Percentiles rank a stretch among this genome's conserved stretches.
Conservation (phyloP, 441 rosid species). For the Erodium moschatum region DNA sequence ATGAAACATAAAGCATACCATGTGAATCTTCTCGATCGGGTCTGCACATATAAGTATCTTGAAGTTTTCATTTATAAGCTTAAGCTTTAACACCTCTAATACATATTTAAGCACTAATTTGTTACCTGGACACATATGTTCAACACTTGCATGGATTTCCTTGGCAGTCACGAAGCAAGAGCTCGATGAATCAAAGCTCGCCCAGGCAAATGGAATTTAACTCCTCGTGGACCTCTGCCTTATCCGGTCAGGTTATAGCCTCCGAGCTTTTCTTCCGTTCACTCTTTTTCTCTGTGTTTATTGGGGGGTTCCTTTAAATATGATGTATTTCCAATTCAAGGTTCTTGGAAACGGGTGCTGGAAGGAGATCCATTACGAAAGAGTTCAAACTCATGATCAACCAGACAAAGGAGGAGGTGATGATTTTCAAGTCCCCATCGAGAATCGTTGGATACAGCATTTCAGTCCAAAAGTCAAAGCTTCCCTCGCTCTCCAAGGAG, state of each 20-base stretch:
- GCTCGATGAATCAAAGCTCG: neutral
- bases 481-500: constrained; percentile 12
- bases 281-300: neutral
- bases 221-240: neutral
- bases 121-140: neutral
- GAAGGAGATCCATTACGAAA: constrained; percentile 39
- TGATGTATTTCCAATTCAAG: constrained; percentile 28
- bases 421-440: constrained; percentile 11
- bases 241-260: neutral
- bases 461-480: constrained; percentile 22
- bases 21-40: too few relatives aligned
- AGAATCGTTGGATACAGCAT: constrained; percentile 49
- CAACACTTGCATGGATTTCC: neutral
- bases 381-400: constrained; percentile 23
- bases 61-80: too few relatives aligned
- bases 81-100: too few relatives aligned
- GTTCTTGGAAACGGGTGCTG: constrained; percentile 35
- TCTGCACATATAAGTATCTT: too few relatives aligned
- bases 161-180: neutral
- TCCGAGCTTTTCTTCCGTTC: neutral
- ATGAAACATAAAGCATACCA: neutral
- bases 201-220: constrained; percentile 1
- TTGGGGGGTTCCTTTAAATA: neutral
- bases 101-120: neutral
- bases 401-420: constrained; percentile 19